Evolutionary conservation across 1,284 basidiomycete genomes (phyloP).

Genomic region (Stygiomarasmius scandens): DNA sequence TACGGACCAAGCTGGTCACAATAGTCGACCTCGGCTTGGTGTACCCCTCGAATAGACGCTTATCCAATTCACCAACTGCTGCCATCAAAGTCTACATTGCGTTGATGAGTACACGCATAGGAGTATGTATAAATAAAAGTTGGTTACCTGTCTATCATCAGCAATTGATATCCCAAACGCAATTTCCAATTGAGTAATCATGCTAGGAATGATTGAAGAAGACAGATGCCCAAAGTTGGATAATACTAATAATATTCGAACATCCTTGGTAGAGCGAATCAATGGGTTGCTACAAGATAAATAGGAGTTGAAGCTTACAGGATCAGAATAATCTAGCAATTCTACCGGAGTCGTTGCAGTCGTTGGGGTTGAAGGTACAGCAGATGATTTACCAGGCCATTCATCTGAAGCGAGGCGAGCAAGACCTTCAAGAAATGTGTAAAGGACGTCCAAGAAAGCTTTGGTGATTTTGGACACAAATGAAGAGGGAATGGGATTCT

Average conservation of each 20-base stretch:
- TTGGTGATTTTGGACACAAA: conserved; percentile 79
- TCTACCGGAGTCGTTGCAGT: conserved; percentile 51
- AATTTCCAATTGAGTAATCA: conserved; percentile 81
- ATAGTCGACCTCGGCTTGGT: conserved; percentile 74
- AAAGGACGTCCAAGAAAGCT: conserved; percentile 86
- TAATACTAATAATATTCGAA: conserved; percentile 85
- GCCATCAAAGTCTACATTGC: conserved; percentile 67
- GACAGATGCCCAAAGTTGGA: conserved; percentile 87
- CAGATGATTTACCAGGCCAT: conserved; percentile 25
- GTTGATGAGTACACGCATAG: conserved; percentile 9
- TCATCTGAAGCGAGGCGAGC: conserved; percentile 79
- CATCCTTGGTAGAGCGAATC: conserved; percentile 59
- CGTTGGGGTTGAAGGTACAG: conserved; percentile 32
- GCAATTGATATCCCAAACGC: conserved; percentile 76
- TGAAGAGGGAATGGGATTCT: conserved; percentile 57
- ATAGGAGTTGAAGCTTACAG: conserved; percentile 44
- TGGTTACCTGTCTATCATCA: conserved; percentile 69
- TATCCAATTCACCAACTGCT: conserved; percentile 83
- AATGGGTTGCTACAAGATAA: neutral
- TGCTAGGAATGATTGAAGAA: conserved; percentile 70
- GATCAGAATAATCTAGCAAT: conserved; percentile 61
- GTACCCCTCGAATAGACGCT: conserved; percentile 86
- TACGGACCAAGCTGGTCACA: conserved; percentile 72
- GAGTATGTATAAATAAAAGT: neutral
- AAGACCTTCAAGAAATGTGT: conserved; percentile 89